phyloP scores from a whole-genome alignment of 225 moss, liverwort and hornwort species.

The Takakia lepidozioides region DNA sequence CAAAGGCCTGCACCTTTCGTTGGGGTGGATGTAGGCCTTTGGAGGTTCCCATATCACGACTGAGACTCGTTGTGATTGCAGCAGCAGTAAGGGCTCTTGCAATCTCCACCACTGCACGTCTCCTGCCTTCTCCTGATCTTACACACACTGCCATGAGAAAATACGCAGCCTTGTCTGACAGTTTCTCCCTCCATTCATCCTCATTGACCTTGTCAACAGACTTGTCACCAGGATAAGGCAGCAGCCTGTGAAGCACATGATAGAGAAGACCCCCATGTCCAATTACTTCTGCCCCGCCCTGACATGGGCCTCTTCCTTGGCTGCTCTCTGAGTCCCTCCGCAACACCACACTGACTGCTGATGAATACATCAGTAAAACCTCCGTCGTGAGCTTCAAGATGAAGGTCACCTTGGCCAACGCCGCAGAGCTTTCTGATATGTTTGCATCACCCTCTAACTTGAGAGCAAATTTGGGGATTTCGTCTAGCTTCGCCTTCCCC shows the following conservation, averaged over 20 bases:
- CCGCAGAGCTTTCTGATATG: constrained; percentile 56
- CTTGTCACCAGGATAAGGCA: constrained; percentile 68
- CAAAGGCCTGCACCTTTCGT: constrained; percentile 74
- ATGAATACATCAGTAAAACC: constrained; percentile 84
- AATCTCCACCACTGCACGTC: constrained; percentile 83
- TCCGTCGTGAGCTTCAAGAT: constrained; percentile 82
- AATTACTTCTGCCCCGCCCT: constrained; percentile 78
- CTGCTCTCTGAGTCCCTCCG: constrained; percentile 87
- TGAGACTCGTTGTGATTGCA: constrained; percentile 25
- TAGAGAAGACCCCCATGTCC: constrained; percentile 93
- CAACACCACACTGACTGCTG: constrained; percentile 86
- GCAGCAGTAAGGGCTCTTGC: constrained; percentile 65
- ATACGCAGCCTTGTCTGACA: constrained; percentile 92
- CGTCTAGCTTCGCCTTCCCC: constrained; percentile 84
- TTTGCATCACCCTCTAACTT: constrained; percentile 42
- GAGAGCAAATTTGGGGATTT: constrained; percentile 15
- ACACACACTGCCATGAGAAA: constrained; percentile 97
- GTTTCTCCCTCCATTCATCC: constrained; percentile 86
- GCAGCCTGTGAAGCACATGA: constrained; percentile 88
- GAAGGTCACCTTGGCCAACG: constrained; percentile 65
- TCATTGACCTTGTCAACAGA: constrained; percentile 61
- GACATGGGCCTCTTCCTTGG: constrained; percentile 92
- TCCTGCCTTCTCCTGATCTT: constrained; percentile 90
- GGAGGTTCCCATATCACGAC: constrained; percentile 27
- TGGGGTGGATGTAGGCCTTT: constrained; percentile 60